Evolutionary conservation across 352 stramenopile genomes (phyloP).

Genomic region (Phytophthora citricola): DNA sequence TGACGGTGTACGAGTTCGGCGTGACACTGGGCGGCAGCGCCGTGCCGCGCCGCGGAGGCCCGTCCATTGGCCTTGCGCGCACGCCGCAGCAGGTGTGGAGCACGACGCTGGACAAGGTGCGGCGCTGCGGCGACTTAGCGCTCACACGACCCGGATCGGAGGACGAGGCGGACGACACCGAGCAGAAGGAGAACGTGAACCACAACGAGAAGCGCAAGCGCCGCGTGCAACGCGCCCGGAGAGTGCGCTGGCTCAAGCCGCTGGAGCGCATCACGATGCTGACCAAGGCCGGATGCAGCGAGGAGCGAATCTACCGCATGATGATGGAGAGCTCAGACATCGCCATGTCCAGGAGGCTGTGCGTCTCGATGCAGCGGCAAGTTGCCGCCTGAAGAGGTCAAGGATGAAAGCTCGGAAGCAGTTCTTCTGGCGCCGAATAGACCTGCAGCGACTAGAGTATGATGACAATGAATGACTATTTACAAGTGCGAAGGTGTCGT

Average conservation of each 20-base stretch:
- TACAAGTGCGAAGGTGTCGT: slow-evolving; percentile 11
- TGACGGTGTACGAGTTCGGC: slow-evolving; percentile 75
- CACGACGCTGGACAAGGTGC: slow-evolving; percentile 49
- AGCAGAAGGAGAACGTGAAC: slow-evolving; percentile 17
- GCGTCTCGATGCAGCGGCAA: slow-evolving; percentile 30
- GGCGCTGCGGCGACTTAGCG: slow-evolving; percentile 28
- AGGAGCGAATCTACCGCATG: slow-evolving; percentile 67
- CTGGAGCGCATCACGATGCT: slow-evolving; percentile 66
- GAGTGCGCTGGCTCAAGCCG: slow-evolving; percentile 68
- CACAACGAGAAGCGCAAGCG: slow-evolving; percentile 19
- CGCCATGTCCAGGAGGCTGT: slow-evolving; percentile 62
- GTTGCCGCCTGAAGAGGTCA: slow-evolving; percentile 13
- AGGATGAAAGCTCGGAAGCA: not conserved
- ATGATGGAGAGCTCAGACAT: slow-evolving; percentile 74
- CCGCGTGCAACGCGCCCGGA: slow-evolving; percentile 15
- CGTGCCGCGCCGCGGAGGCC: slow-evolving; percentile 53
- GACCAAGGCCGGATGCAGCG: slow-evolving; percentile 62
- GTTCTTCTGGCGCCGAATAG: slow-evolving; percentile 7
- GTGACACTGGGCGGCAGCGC: slow-evolving; percentile 60
- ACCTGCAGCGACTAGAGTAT: slow-evolving; percentile 21
- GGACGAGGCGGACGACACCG: slow-evolving; percentile 1
- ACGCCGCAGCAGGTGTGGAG: slow-evolving; percentile 53
- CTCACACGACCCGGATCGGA: slow-evolving; percentile 17
- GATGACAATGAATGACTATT: slow-evolving; percentile 33
- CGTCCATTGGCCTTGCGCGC: slow-evolving; percentile 55